These are phyloP conservation scores for Fusarium longipes DNA, from an alignment of 2,329 filamentous ascomycete genomes.

Conservation along the genomic window DNA sequence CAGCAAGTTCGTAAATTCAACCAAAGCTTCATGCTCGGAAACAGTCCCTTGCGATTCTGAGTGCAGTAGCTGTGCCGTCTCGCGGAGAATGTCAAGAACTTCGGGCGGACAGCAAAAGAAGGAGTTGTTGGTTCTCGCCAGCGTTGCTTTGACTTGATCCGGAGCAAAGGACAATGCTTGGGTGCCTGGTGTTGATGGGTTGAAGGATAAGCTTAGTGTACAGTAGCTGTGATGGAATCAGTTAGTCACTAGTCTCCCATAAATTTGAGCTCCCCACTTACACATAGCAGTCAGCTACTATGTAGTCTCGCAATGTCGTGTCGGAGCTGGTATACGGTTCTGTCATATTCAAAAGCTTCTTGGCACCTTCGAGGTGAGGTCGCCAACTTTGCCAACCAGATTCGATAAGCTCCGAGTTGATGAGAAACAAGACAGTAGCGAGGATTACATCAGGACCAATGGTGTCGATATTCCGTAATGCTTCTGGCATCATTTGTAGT, in stretches of 20 bases:
- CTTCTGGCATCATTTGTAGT: slow-evolving; percentile 53
- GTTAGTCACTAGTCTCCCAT: background rate
- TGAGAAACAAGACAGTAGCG: slow-evolving; percentile 60
- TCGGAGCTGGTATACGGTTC: slow-evolving; percentile 49
- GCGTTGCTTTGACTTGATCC: slow-evolving; percentile 50
- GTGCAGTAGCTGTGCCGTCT: slow-evolving; percentile 54
- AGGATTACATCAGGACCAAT: slow-evolving; percentile 56
- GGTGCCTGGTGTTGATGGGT: slow-evolving; percentile 45
- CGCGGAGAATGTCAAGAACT: slow-evolving; percentile 56
- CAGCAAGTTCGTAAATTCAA: slow-evolving; percentile 50
- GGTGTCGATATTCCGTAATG: slow-evolving; percentile 52
- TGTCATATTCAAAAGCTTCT: slow-evolving; percentile 55
- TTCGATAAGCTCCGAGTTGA: slow-evolving; percentile 62
- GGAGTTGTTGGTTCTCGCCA: slow-evolving; percentile 55
- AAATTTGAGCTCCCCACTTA: slow-evolving; percentile 39
- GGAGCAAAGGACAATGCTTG: slow-evolving; percentile 50
- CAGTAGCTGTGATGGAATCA: slow-evolving; percentile 51
- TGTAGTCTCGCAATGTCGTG: slow-evolving; percentile 55
- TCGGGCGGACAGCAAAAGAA: slow-evolving; percentile 60
- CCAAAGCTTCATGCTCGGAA: slow-evolving; percentile 41
- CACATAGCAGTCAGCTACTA: slow-evolving; percentile 61
- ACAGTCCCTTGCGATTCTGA: slow-evolving; percentile 42
- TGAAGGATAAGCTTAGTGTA: slow-evolving; percentile 58
- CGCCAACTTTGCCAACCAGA: slow-evolving; percentile 60
- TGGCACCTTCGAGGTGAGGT: slow-evolving; percentile 59